phyloP scores from a whole-genome alignment of 179 eudicot species.

The Gypsophila paniculata region DNA sequence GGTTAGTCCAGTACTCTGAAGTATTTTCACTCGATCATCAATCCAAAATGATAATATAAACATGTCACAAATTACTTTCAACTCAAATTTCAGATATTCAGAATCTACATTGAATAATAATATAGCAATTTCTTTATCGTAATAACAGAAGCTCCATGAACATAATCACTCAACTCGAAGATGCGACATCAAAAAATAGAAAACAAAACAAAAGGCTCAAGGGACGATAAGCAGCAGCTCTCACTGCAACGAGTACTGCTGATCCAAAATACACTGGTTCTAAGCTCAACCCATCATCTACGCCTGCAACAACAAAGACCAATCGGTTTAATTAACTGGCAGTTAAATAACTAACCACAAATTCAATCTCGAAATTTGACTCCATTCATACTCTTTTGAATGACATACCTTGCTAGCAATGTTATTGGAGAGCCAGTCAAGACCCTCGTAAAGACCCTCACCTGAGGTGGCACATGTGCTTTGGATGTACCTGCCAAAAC shows the following conservation, averaged over 20 bases:
- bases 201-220: constrained; percentile 19
- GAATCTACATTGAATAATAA: constrained; percentile 27
- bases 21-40: not conserved
- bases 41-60: constrained; percentile 23
- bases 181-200: constrained; percentile 22
- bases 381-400: not conserved
- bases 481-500: constrained; percentile 40
- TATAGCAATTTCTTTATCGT: constrained; percentile 25
- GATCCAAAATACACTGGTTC: constrained; percentile 20
- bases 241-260: constrained; percentile 19
- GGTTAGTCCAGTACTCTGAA: not conserved
- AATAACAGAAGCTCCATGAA: constrained; percentile 27
- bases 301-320: constrained; percentile 16
- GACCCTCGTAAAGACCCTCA: constrained; percentile 36
- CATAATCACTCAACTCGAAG: constrained; percentile 23
- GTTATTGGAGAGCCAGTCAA: constrained; percentile 37
- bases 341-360: not conserved
- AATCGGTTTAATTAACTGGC: not conserved
- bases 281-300: constrained; percentile 23
- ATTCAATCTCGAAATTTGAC: not conserved
- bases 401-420: constrained; percentile 33
- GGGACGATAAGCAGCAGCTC: constrained; percentile 20
- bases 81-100: constrained; percentile 25
- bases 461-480: constrained; percentile 36
- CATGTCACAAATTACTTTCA: constrained; percentile 27